phyloP scores from a whole-genome alignment of 164 flowering plant species.

The Sextonia rubra region DNA sequence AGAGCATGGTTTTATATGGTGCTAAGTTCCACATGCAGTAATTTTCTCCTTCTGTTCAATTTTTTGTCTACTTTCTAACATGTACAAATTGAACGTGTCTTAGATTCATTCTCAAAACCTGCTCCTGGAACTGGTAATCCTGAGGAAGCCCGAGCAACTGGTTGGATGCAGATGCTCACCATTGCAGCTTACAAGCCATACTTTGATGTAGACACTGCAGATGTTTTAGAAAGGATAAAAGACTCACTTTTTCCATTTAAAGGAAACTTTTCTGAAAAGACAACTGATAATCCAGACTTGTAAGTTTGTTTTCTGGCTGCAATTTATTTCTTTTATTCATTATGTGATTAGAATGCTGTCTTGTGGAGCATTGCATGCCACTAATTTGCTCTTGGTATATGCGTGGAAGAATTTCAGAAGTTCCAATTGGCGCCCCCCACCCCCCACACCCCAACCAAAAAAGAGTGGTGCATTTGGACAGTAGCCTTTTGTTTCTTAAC shows the following conservation, averaged over 20 bases:
- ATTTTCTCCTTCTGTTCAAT: not conserved
- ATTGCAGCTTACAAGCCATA: slow-evolving; percentile 81
- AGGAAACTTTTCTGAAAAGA: slow-evolving; percentile 84
- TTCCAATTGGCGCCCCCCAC: too few relatives aligned
- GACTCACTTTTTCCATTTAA: slow-evolving; percentile 87
- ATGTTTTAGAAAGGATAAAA: slow-evolving; percentile 85
- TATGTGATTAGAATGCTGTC: not conserved
- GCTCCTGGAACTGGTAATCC: slow-evolving; percentile 46
- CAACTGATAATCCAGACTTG: slow-evolving; percentile 79
- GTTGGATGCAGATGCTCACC: slow-evolving; percentile 70
- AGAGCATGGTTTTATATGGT: not conserved
- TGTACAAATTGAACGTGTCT: slow-evolving; percentile 11
- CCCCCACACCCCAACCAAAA: too few relatives aligned
- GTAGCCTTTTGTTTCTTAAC: not conserved
- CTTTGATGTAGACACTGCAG: slow-evolving; percentile 97
- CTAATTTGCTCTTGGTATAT: too few relatives aligned
- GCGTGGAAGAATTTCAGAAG: too few relatives aligned
- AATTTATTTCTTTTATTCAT: not conserved
- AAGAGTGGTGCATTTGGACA: too few relatives aligned
- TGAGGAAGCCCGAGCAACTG: slow-evolving; percentile 64
- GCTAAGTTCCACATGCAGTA: not conserved
- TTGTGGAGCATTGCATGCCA: not conserved
- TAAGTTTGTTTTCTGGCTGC: slow-evolving; percentile 33
- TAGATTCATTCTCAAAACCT: slow-evolving; percentile 89
- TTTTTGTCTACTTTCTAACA: not conserved